A percentile compares a stretch with the other conserved stretches of the same genome.
Evolutionary conservation across 306 rosid species (phyloP).

Genomic region (Ammopiptanthus mongolicus): DNA sequence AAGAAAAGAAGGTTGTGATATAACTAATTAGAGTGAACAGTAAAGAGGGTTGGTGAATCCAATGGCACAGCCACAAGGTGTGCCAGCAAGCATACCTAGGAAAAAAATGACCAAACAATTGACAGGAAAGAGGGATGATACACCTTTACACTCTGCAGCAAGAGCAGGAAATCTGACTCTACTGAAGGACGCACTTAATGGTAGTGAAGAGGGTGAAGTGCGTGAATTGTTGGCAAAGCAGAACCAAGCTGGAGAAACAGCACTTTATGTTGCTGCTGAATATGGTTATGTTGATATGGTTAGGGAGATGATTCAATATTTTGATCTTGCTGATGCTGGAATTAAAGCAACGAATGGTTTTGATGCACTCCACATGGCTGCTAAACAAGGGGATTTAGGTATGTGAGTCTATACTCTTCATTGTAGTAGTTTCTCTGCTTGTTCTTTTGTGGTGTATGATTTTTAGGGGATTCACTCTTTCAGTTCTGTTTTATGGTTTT

Average conservation of each 20-base stretch:
- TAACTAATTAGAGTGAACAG: slow-evolving; percentile 13
- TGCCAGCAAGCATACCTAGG: slow-evolving; percentile 37
- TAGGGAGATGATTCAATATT: slow-evolving; percentile 68
- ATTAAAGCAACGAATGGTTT: slow-evolving; percentile 86
- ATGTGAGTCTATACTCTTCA: background rate
- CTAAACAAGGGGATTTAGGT: slow-evolving; percentile 96
- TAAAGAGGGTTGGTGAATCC: slow-evolving; percentile 12
- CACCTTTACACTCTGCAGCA: slow-evolving; percentile 67
- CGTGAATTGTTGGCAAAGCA: slow-evolving; percentile 55
- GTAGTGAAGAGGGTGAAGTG: slow-evolving; percentile 41
- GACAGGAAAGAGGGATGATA: slow-evolving; percentile 90
- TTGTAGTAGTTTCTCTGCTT: background rate
- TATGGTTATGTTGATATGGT: slow-evolving; percentile 81
- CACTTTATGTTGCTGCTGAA: slow-evolving; percentile 87
- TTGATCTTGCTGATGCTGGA: slow-evolving; percentile 75
- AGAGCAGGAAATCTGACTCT: slow-evolving; percentile 62
- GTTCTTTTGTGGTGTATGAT: slow-evolving; percentile 1
- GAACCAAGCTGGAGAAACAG: slow-evolving; percentile 89
- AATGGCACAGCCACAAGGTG: slow-evolving; percentile 54
- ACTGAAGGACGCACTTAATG: slow-evolving; percentile 40
- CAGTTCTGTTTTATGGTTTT: background rate
- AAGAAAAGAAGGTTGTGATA: slow-evolving; percentile 32
- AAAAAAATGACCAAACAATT: slow-evolving; percentile 88
- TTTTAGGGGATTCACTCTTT: background rate
- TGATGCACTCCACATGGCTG: slow-evolving; percentile 97